Base-by-base conservation (phyloP, 1,284 basidiomycete species). In the Bondarzewia mesenterica region DNA sequence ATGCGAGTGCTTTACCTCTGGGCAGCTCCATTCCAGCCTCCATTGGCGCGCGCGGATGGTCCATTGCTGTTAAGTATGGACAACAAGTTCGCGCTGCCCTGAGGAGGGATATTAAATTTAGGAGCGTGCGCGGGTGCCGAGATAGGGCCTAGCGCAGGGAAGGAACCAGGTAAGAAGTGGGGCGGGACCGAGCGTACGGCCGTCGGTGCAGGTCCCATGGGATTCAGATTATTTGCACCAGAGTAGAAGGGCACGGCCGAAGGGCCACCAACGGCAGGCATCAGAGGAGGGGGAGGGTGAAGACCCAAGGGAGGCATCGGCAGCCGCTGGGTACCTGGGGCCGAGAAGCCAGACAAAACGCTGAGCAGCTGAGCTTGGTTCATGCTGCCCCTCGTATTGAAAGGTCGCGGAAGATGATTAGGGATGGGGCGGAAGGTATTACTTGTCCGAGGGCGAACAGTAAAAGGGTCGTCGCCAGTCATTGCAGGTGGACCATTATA, bases 381-480 rank as follows among this genome's bases (percentile, higher is more conserved):
- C 69, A 80, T 71, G 54, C 72, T 79, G 62, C 69, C 54, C 63
- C 68, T 51, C 53, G 61, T 52, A 47, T 43, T 48, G 58, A 47
- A 51, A 23, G 53, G 50, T 55, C 55, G 55, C 12, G 56, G 50
- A 22, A 56, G 51, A 36, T 67, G 66, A 46, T 63, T 58, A 12
- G 67, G 62, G 29, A 64, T 57, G 6, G 67, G 70, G 55, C 74
- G 75, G 54, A 72, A 70, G 3, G 73, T 67, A 54, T 80, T 75
- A 55, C 78, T 81, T 5, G 82, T 84, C 50, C 70, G 72, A 12
- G 84, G 74, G 46, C 84, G 73, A 22, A 76, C 69, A 58, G 77
- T 73, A 56, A 77, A 76, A 0, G 73, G 67, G 60, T 77, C 76
- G 46, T 65, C 54, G 52, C 44, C 54, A 36, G 50, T 44, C n/a